A percentile compares a stretch with the other conserved stretches of the same genome.
Evolutionary conservation across 1,139 yeast genomes (phyloP).

Genomic region (Geotrichum fermentans): DNA sequence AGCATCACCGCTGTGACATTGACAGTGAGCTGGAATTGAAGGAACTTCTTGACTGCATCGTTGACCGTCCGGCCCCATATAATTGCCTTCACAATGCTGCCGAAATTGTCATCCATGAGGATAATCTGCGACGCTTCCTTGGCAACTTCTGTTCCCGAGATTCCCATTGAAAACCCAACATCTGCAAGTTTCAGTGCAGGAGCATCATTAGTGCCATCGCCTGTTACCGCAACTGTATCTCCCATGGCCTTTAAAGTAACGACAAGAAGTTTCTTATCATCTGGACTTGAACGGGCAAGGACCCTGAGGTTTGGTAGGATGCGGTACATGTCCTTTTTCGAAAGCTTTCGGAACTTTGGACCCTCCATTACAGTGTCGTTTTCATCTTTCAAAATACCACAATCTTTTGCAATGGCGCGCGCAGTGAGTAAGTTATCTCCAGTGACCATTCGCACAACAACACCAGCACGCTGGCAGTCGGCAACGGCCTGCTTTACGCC

Average conservation of each 20-base stretch:
- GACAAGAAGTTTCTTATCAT: constrained; percentile 83
- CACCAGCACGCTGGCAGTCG: constrained; percentile 86
- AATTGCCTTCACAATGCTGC: constrained; percentile 94
- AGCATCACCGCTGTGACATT: constrained; percentile 90
- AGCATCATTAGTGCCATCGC: constrained; percentile 91
- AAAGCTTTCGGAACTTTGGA: constrained; percentile 70
- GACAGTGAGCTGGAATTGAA: constrained; percentile 94
- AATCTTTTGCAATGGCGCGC: constrained; percentile 77
- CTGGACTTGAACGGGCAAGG: constrained; percentile 92
- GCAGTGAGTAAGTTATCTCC: constrained; percentile 94
- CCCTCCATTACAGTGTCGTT: constrained; percentile 87
- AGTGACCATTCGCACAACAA: constrained; percentile 93
- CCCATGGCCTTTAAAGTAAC: constrained; percentile 71
- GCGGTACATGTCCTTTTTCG: constrained; percentile 49
- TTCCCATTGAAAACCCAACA: constrained; percentile 83
- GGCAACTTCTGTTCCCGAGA: constrained; percentile 76
- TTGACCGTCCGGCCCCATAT: constrained; percentile 99
- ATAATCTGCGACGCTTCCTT: constrained; percentile 77
- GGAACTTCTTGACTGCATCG: constrained; percentile 86
- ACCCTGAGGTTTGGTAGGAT: constrained; percentile 73
- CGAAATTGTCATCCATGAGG: constrained; percentile 88
- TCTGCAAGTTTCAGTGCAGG: constrained; percentile 77
- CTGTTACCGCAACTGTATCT: constrained; percentile 97
- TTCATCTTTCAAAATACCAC: constrained; percentile 59
- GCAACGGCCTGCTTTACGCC: constrained; percentile 88